These are phyloP conservation scores for Streptanthus diversifolius DNA, from an alignment of 345 rosid species.

Conservation along the genomic window DNA sequence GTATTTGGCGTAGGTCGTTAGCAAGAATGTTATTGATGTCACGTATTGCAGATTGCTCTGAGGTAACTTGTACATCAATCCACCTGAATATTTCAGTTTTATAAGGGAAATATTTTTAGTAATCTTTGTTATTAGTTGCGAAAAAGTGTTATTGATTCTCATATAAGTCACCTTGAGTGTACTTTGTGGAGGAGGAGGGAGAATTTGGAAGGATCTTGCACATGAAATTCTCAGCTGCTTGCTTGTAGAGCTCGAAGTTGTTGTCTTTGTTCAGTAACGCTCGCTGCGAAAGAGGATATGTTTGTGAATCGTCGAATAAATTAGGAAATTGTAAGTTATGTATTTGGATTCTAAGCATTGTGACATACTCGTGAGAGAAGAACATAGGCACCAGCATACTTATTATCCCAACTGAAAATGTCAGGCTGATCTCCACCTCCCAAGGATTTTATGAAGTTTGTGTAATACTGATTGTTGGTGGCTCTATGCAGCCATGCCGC, in stretches of 20 bases:
- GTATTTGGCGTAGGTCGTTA: conserved; percentile 79
- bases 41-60: conserved; percentile 83
- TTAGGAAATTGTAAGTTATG: neutral
- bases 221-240: conserved; percentile 78
- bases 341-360: neutral
- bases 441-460: conserved; percentile 53
- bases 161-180: conserved; percentile 56
- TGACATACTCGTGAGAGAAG: conserved; percentile 59
- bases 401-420: conserved; percentile 89
- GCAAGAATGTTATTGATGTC: conserved; percentile 67
- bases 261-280: conserved; percentile 42
- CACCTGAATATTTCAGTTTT: conserved; percentile 42
- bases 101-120: neutral
- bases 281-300: conserved; percentile 39
- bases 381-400: conserved; percentile 76
- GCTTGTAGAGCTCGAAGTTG: conserved; percentile 56
- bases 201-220: conserved; percentile 78
- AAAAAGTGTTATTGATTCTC: neutral
- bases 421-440: conserved; percentile 74
- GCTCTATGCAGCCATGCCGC: conserved; percentile 85
- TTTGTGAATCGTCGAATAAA: conserved; percentile 39
- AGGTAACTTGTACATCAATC: conserved; percentile 71
- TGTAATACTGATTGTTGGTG: conserved; percentile 50
- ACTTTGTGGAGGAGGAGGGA: conserved; percentile 68
- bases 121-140: neutral